Percentiles rank a stretch among this genome's conserved stretches.
Conservation (phyloP, 78 protist species). For the Cyanophora paradoxa region DNA sequence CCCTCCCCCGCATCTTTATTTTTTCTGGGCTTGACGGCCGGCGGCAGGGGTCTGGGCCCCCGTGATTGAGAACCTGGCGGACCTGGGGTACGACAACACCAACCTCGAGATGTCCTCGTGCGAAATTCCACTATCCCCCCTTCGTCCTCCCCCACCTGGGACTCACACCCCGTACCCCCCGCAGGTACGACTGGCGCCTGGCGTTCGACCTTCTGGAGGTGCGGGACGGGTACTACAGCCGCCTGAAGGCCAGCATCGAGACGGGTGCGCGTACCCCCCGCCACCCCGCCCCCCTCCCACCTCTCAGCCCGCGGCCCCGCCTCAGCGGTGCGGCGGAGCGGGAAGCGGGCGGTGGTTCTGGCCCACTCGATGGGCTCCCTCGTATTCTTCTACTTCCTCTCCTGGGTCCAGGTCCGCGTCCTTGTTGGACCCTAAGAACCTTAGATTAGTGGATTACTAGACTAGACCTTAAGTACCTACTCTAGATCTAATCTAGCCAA, state of each 20-base stretch:
- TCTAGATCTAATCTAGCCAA: too few species aligned
- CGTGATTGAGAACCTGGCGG: conserved; percentile 24
- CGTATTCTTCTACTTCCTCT: conserved; percentile 12
- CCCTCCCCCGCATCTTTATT: background rate
- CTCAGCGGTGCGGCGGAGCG: background rate
- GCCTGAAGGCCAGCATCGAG: background rate
- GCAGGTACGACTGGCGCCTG: conserved; percentile 32
- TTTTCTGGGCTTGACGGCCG: too few species aligned
- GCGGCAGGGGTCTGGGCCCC: conserved; percentile 33
- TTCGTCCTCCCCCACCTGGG: background rate
- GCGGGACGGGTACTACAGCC: conserved; percentile 14
- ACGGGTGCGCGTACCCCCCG: background rate
- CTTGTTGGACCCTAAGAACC: too few species aligned
- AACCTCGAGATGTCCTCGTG: conserved; percentile 4
- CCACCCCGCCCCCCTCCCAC: background rate
- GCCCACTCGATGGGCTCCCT: conserved; percentile 36
- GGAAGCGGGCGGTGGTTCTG: conserved; percentile 7
- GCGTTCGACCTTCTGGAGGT: conserved; percentile 4
- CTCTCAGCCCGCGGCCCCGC: background rate
- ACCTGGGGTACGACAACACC: conserved; percentile 33
- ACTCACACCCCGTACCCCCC: background rate
- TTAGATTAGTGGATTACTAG: too few species aligned
- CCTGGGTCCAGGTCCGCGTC: conserved; percentile 22
- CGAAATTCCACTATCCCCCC: background rate
- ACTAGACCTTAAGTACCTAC: too few species aligned